Conservation (phyloP, 2,329 filamentous ascomycete species). For the Botryotinia convoluta region DNA sequence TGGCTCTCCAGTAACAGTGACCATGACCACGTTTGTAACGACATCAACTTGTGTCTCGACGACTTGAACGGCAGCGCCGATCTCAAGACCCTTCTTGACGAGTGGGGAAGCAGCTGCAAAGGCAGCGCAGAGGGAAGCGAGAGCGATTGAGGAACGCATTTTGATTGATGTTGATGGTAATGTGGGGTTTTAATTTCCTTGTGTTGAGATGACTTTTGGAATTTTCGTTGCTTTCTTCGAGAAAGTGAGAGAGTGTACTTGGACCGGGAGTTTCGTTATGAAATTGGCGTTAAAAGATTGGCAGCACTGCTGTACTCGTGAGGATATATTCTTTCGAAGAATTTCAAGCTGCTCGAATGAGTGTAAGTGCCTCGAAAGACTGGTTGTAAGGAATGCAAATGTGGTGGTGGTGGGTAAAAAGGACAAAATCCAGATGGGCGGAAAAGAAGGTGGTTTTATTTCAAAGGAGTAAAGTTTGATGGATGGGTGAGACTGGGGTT, state of each 20-base stretch:
- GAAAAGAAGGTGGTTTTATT: constrained; percentile 21
- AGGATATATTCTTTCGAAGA: constrained; percentile 33
- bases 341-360: constrained; percentile 25
- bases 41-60: constrained; percentile 28
- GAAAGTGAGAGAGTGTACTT: constrained; percentile 26
- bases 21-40: constrained; percentile 39
- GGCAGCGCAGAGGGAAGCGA: constrained; percentile 39
- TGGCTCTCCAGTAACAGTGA: constrained; percentile 28
- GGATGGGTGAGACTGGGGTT: constrained; percentile 13
- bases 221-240: constrained; percentile 30
- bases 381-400: constrained; percentile 22
- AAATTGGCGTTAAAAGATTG: constrained; percentile 24
- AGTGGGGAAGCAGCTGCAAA: constrained; percentile 40
- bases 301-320: constrained; percentile 38
- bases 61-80: not conserved
- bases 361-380: constrained; percentile 32
- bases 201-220: not conserved
- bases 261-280: constrained; percentile 18
- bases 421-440: not conserved
- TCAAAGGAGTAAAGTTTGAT: not conserved
- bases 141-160: constrained; percentile 43
- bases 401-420: constrained; percentile 6
- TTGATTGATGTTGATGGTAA: constrained; percentile 29
- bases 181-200: constrained; percentile 14
- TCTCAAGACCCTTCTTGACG: constrained; percentile 28